Evolutionary conservation across 2,329 filamentous ascomycete species (phyloP).

Genomic region (Venturia effusa): DNA sequence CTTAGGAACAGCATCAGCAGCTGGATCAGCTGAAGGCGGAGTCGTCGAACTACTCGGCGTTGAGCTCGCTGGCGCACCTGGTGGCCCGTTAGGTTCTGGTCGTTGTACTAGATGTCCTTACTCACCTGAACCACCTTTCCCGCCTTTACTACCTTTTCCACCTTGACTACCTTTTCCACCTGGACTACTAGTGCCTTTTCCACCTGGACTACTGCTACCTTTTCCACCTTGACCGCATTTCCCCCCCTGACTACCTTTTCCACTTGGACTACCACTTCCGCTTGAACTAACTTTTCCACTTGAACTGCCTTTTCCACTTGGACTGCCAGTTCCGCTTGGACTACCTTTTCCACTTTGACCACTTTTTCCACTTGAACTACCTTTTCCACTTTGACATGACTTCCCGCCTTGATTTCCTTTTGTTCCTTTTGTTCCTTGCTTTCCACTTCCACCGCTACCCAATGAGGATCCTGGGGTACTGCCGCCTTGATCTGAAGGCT

Average conservation of each 20-base stretch:
- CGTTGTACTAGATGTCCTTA: neutral
- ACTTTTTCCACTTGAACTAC: no score
- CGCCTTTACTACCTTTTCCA: neutral
- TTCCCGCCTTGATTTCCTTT: neutral
- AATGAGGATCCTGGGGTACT: neutral
- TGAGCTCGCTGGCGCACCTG: neutral
- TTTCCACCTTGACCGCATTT: no score
- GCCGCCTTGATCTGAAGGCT: neutral
- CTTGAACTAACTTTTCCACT: no score
- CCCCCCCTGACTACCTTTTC: no score
- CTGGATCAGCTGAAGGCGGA: neutral
- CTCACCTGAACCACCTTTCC: neutral
- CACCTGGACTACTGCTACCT: no score
- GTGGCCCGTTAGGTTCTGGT: neutral
- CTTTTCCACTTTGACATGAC: no score
- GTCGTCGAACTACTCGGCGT: neutral
- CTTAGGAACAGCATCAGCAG: neutral
- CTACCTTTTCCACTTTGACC: no score
- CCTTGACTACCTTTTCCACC: neutral
- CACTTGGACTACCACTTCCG: no score
- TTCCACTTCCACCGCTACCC: neutral
- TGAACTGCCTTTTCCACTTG: no score
- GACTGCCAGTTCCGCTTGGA: no score
- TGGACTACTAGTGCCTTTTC: no score
- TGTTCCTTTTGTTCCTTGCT: neutral